Evolutionary conservation across 1,284 basidiomycete genomes (phyloP).

Genomic region (Rhodotorula sp.): DNA sequence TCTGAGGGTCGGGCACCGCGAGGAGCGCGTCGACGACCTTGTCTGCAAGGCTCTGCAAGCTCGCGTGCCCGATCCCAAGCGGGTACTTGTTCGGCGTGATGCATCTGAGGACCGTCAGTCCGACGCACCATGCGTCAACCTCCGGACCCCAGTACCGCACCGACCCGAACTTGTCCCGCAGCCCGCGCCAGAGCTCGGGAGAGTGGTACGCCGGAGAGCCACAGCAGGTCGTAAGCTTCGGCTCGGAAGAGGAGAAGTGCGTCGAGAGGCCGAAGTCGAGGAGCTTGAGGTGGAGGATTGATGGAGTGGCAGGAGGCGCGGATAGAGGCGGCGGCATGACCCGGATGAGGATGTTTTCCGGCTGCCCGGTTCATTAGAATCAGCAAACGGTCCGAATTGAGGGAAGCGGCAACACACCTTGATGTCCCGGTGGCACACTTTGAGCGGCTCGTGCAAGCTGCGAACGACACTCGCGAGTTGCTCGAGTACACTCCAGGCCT

Average conservation of each 20-base stretch:
- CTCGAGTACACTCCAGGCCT: slow-evolving; percentile 54
- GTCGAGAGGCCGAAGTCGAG: slow-evolving; percentile 62
- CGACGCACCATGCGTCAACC: slow-evolving; percentile 62
- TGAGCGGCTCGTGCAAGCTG: slow-evolving; percentile 56
- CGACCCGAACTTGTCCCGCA: slow-evolving; percentile 56
- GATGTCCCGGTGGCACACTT: slow-evolving; percentile 61
- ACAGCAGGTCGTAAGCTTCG: slow-evolving; percentile 61
- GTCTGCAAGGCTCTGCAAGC: slow-evolving; percentile 55
- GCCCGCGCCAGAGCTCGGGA: slow-evolving; percentile 59
- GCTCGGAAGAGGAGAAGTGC: slow-evolving; percentile 58
- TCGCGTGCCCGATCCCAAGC: slow-evolving; percentile 57
- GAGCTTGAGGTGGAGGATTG: slow-evolving; percentile 53
- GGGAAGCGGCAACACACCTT: slow-evolving; percentile 50
- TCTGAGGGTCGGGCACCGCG: slow-evolving; percentile 50
- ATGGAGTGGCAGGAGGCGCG: neutral
- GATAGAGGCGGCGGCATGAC: slow-evolving; percentile 51
- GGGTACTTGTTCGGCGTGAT: slow-evolving; percentile 58
- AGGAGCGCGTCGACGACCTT: slow-evolving; percentile 53
- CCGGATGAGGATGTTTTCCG: slow-evolving; percentile 55
- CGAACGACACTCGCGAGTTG: slow-evolving; percentile 59
- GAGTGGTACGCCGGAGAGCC: slow-evolving; percentile 54
- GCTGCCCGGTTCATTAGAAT: slow-evolving; percentile 14
- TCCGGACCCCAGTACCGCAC: slow-evolving; percentile 60
- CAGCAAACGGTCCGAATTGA: neutral
- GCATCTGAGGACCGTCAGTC: slow-evolving; percentile 58